Conservation (phyloP, 306 rosid genomes). For the Glycine soja region DNA sequence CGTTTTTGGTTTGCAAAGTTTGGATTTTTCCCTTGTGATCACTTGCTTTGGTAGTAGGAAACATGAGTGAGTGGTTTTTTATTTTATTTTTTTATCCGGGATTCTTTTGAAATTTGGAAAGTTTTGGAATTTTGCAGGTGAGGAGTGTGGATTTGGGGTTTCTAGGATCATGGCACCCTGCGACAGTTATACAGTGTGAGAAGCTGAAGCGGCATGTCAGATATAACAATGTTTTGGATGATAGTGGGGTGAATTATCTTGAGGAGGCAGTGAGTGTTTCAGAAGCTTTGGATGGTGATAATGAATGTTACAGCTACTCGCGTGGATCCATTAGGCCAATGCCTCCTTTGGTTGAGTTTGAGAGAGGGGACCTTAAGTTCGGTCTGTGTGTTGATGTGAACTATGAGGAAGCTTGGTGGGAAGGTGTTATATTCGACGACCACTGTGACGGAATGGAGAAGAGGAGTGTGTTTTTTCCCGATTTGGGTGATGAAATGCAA, state of each 20-base stretch:
- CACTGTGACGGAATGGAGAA: constrained; percentile 60
- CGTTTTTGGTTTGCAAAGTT: constrained; percentile 14
- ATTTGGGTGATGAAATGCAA: constrained; percentile 78
- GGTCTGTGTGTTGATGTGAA: constrained; percentile 84
- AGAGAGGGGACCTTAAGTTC: constrained; percentile 50
- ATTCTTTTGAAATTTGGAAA: neutral
- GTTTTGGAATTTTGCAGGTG: constrained; percentile 60
- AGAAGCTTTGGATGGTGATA: constrained; percentile 54
- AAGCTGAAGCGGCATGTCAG: constrained; percentile 57
- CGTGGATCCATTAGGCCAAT: constrained; percentile 72
- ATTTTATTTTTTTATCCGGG: neutral
- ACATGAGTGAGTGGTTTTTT: neutral
- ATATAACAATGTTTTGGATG: constrained; percentile 63
- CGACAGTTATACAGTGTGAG: constrained; percentile 55
- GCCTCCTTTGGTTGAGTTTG: constrained; percentile 57
- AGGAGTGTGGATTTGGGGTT: constrained; percentile 80
- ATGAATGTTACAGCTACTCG: neutral
- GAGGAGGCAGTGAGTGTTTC: constrained; percentile 63
- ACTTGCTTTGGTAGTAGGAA: neutral
- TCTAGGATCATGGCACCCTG: constrained; percentile 89
- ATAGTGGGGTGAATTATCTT: constrained; percentile 46
- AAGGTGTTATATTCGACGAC: constrained; percentile 90
- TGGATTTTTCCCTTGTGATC: neutral
- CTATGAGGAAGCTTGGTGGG: constrained; percentile 92
- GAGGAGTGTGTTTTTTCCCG: constrained; percentile 78